Evolutionary conservation across 768 basidiomycete genomes (phyloP).

Genomic region (Boletus barrowsii): DNA sequence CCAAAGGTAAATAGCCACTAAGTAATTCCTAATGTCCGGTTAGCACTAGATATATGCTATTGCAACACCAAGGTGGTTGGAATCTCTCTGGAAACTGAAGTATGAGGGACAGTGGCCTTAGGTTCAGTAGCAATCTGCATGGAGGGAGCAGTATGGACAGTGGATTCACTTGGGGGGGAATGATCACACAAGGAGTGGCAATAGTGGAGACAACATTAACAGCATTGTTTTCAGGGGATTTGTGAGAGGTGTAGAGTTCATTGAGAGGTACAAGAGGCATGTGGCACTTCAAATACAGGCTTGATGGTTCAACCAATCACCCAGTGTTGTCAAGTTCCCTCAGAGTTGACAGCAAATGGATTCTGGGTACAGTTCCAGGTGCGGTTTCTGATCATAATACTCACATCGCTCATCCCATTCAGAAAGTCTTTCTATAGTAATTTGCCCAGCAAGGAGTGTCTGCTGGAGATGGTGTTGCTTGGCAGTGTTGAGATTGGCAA

Average conservation of each 20-base stretch:
- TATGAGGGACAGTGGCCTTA: neutral
- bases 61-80: neutral
- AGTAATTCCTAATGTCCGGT: no score
- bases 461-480: neutral
- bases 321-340: neutral
- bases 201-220: neutral
- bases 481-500: neutral
- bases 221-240: no score
- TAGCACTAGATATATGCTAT: no score
- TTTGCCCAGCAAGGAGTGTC: neutral
- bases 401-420: neutral
- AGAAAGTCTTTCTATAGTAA: neutral
- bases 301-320: neutral
- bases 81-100: neutral
- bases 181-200: no score
- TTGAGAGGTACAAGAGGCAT: neutral
- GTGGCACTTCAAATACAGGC: neutral
- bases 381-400: neutral
- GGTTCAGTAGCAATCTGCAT: no score
- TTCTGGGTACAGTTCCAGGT: neutral
- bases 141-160: no score
- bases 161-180: no score
- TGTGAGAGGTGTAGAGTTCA: neutral
- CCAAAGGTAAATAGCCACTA: no score
- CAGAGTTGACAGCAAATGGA: neutral